Evolutionary conservation across 1,139 yeast genomes (phyloP).

Genomic region (Pneumocystis oryctolagi): DNA sequence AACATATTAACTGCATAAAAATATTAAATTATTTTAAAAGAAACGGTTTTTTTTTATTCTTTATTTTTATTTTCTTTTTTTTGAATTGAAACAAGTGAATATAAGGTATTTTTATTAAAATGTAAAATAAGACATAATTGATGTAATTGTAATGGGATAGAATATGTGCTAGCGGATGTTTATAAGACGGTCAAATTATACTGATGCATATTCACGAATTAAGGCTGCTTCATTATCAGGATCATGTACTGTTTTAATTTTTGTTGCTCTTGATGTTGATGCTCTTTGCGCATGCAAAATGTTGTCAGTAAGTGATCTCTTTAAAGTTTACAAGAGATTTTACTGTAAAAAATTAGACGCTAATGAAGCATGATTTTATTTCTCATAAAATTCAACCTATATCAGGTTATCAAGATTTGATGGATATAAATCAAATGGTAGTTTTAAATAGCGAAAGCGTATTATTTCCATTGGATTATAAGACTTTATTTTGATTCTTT

Average conservation of each 20-base stretch:
- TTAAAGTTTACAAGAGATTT: background rate
- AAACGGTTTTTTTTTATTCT: background rate
- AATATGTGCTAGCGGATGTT: background rate
- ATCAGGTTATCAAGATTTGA: slow-evolving; percentile 78
- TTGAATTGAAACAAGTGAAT: background rate
- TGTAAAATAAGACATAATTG: background rate
- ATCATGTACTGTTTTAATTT: slow-evolving; percentile 69
- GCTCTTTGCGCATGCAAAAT: slow-evolving; percentile 81
- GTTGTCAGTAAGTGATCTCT: slow-evolving; percentile 28
- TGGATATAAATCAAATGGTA: slow-evolving; percentile 42
- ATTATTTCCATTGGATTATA: background rate
- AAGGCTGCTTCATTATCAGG: slow-evolving; percentile 41
- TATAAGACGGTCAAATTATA: slow-evolving; percentile 13
- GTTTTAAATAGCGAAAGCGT: slow-evolving; percentile 39
- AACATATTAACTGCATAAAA: background rate
- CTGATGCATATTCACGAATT: slow-evolving; percentile 20
- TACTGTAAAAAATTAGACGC: slow-evolving; percentile 18
- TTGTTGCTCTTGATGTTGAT: slow-evolving; percentile 82
- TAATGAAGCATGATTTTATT: slow-evolving; percentile 65
- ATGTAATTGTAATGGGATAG: background rate
- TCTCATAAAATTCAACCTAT: slow-evolving; percentile 86
- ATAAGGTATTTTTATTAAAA: background rate
- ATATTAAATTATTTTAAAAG: background rate
- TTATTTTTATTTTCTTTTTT: background rate
- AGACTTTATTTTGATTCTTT: background rate